These are phyloP conservation scores for Stevia rebaudiana DNA, from an alignment of 140 eudicot species.

Conservation along the genomic window DNA sequence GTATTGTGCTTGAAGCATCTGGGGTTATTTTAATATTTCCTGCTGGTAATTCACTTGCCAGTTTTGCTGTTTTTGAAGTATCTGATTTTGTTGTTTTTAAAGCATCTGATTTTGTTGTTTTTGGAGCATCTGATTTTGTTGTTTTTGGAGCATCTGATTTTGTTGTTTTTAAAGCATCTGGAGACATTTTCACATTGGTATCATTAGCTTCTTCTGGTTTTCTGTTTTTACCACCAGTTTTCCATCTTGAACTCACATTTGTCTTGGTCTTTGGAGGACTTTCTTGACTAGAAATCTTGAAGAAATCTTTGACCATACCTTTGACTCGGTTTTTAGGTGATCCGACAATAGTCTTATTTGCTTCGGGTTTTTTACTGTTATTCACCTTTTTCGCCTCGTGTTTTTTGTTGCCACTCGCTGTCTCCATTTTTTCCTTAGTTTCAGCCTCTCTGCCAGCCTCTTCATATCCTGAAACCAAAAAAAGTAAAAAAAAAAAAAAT, in stretches of 20 bases:
- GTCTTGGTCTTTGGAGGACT: constrained; percentile 36
- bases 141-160: constrained; percentile 8
- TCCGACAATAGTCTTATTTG: constrained; percentile 22
- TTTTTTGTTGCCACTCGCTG: constrained; percentile 32
- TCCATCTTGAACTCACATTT: constrained; percentile 53
- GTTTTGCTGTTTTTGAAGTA: constrained; percentile 1
- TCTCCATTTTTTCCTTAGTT: constrained; percentile 28
- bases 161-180: constrained; percentile 10
- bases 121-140: constrained; percentile 22
- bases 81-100: not conserved
- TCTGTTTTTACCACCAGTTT: constrained; percentile 2
- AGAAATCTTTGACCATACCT: constrained; percentile 65
- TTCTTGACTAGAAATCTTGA: constrained; percentile 54
- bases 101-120: constrained; percentile 10
- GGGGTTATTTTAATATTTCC: constrained; percentile 15
- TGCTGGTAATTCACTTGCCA: constrained; percentile 20
- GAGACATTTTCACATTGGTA: constrained; percentile 9
- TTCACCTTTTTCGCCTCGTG: constrained; percentile 22
- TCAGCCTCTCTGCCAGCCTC: constrained; percentile 30
- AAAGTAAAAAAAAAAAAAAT: constrained; percentile 3
- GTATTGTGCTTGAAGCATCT: constrained; percentile 24
- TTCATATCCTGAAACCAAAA: constrained; percentile 37
- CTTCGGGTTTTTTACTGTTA: constrained; percentile 20
- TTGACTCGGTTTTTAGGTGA: constrained; percentile 42
- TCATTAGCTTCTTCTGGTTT: constrained; percentile 24